Evolutionary conservation across 148 eudicot genomes (phyloP).

Genomic region (Drosera capensis): DNA sequence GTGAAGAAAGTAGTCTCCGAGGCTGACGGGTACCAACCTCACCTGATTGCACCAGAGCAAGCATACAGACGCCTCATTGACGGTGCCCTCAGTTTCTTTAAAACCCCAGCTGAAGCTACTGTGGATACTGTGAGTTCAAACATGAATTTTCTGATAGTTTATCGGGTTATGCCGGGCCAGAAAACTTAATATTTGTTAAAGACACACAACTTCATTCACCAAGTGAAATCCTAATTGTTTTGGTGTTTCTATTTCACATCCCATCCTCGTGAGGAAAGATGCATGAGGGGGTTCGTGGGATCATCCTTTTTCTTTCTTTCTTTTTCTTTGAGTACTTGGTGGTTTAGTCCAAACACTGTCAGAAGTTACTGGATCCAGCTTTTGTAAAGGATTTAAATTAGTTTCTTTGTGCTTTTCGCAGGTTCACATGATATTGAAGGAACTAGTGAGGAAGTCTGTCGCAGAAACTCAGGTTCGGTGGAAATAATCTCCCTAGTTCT

Average conservation of each 20-base stretch:
- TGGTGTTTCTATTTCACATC: too few species aligned
- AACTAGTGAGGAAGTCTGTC: conserved; percentile 62
- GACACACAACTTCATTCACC: too few species aligned
- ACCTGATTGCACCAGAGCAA: conserved; percentile 75
- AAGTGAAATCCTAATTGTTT: too few species aligned
- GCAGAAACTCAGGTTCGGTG: conserved; percentile 63
- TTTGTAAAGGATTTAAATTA: too few species aligned
- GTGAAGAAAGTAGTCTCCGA: conserved; percentile 54
- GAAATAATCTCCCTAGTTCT: neutral
- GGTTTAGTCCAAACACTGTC: too few species aligned
- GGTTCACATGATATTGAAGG: conserved; percentile 59
- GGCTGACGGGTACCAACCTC: conserved; percentile 88
- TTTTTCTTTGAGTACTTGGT: too few species aligned
- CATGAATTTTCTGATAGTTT: neutral
- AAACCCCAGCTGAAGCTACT: conserved; percentile 67
- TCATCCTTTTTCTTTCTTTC: too few species aligned
- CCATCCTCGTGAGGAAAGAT: too few species aligned
- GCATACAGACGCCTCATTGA: conserved; percentile 83
- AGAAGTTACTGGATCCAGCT: too few species aligned
- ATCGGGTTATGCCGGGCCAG: too few species aligned
- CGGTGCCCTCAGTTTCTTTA: conserved; percentile 37
- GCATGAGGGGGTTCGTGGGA: too few species aligned
- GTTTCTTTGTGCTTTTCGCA: conserved; percentile 10
- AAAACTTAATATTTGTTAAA: too few species aligned
- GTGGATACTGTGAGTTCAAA: conserved; percentile 59